These are phyloP conservation scores for Moringa oleifera DNA, from an alignment of 345 rosid species.

Conservation along the genomic window DNA sequence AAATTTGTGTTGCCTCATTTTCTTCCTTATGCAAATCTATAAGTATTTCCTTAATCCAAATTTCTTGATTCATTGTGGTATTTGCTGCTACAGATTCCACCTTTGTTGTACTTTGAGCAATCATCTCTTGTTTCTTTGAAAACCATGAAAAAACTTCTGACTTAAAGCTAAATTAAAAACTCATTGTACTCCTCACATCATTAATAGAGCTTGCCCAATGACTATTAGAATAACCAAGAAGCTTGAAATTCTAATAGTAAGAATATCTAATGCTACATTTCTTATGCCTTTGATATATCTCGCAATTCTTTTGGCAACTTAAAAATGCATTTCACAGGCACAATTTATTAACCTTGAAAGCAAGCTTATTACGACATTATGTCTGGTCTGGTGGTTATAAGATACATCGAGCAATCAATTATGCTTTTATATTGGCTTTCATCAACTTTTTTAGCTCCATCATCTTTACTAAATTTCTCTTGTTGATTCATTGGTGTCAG, in stretches of 20 bases:
- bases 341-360: conserved; percentile 3
- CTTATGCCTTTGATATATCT: background rate
- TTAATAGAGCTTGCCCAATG: background rate
- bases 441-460: background rate
- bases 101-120: background rate
- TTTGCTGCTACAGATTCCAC: background rate
- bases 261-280: background rate
- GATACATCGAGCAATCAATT: background rate
- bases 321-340: background rate
- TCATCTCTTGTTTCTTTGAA: conserved; percentile 10
- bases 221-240: background rate
- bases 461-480: background rate
- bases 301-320: conserved; percentile 3
- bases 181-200: background rate
- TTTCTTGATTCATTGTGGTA: background rate
- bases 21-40: background rate
- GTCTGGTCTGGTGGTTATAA: background rate
- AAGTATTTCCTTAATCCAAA: conserved; percentile 5
- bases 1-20: background rate
- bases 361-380: background rate
- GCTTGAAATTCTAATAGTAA: background rate
- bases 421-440: background rate
- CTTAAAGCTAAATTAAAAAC: background rate
- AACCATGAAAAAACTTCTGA: background rate
- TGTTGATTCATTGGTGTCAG: background rate